Evolutionary conservation across 768 basidiomycete species (phyloP).

Genomic region (Lentinula detonsa): DNA sequence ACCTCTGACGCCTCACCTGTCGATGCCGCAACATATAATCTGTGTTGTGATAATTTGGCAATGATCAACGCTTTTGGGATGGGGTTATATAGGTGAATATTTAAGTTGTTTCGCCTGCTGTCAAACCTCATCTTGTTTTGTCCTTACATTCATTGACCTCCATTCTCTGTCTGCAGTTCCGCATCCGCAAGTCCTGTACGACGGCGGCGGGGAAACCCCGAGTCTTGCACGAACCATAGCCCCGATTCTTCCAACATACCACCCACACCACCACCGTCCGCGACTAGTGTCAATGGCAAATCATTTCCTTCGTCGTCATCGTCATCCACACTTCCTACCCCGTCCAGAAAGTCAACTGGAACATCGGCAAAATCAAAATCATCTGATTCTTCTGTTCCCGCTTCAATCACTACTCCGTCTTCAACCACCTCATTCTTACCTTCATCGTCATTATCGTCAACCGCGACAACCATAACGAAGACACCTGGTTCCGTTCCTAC

Average conservation of each 20-base stretch:
- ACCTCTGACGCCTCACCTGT: conserved; percentile 92
- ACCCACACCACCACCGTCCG: background rate
- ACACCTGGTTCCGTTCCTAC: too few species aligned
- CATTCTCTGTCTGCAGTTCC: conserved; percentile 10
- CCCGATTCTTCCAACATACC: background rate
- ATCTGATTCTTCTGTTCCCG: background rate
- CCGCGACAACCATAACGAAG: background rate
- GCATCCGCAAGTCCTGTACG: conserved; percentile 11
- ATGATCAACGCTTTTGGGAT: conserved; percentile 60
- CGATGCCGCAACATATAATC: conserved; percentile 74
- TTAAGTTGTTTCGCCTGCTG: background rate
- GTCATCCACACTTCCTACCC: background rate
- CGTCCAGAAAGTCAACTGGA: background rate
- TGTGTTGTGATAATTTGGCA: conserved; percentile 30
- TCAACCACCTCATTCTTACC: background rate
- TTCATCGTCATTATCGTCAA: background rate
- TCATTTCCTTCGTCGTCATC: background rate
- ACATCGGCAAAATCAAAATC: background rate
- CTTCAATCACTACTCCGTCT: background rate
- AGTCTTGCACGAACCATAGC: background rate
- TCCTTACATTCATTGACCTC: background rate
- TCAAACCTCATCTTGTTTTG: background rate
- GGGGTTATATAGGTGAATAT: conserved; percentile 70
- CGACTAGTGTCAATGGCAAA: background rate
- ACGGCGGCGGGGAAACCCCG: conserved; percentile 1